Evolutionary conservation across 495 filamentous ascomycete genomes (phyloP).

Genomic region (Aspergillus asperescens): DNA sequence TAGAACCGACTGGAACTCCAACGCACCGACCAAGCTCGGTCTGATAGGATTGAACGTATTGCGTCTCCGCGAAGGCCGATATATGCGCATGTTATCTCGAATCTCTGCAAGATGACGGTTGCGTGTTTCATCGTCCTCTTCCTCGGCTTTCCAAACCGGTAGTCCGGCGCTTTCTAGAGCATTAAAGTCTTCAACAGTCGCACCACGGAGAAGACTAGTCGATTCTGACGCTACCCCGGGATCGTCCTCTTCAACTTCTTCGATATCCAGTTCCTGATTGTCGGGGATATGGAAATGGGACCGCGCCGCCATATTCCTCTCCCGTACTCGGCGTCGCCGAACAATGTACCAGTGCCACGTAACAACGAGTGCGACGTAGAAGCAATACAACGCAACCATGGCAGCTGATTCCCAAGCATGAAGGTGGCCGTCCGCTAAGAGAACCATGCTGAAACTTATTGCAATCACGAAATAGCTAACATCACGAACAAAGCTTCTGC

Average conservation of each 20-base stretch:
- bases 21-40: slow-evolving; percentile 84
- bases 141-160: slow-evolving; percentile 44
- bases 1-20: slow-evolving; percentile 90
- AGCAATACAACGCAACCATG: slow-evolving; percentile 90
- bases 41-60: slow-evolving; percentile 79
- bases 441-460: slow-evolving; percentile 78
- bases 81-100: slow-evolving; percentile 87
- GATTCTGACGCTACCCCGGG: slow-evolving; percentile 49
- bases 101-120: slow-evolving; percentile 75
- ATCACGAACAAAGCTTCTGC: slow-evolving; percentile 85
- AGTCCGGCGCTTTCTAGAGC: slow-evolving; percentile 61
- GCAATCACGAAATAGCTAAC: slow-evolving; percentile 90
- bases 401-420: slow-evolving; percentile 79
- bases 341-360: slow-evolving; percentile 85
- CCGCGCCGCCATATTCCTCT: slow-evolving; percentile 64
- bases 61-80: slow-evolving; percentile 61
- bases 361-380: slow-evolving; percentile 86
- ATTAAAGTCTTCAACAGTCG: slow-evolving; percentile 63
- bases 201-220: slow-evolving; percentile 45
- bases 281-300: slow-evolving; percentile 64
- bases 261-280: slow-evolving; percentile 64
- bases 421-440: slow-evolving; percentile 79
- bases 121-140: slow-evolving; percentile 66
- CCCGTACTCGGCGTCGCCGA: slow-evolving; percentile 51
- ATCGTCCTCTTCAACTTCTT: slow-evolving; percentile 70